Percentiles rank a stretch among this genome's conserved stretches.
phyloP scores from a whole-genome alignment of 2,329 filamentous ascomycete species.

The Amesomyces nigricolor region DNA sequence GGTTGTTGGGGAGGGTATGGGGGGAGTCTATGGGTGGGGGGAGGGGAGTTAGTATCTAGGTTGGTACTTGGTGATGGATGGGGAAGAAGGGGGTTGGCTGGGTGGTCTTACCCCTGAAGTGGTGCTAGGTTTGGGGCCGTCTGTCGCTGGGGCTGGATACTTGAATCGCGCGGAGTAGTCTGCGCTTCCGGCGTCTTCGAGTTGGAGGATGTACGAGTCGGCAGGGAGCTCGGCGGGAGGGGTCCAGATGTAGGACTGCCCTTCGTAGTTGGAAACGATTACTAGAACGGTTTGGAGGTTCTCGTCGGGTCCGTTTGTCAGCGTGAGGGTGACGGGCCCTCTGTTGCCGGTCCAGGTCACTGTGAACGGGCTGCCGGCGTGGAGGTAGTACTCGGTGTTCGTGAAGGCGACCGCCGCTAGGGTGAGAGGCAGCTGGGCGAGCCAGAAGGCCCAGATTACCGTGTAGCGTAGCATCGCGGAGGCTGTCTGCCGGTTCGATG shows the following conservation, averaged over 20 bases:
- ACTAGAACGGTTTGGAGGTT: constrained; percentile 8
- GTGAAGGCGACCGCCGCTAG: constrained; percentile 9
- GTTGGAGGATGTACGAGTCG: constrained; percentile 8
- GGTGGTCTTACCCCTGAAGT: not conserved
- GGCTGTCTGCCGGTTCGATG: too few relatives aligned
- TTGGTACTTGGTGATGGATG: too few relatives aligned
- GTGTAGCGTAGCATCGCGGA: not conserved
- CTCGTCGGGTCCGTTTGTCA: constrained; percentile 12
- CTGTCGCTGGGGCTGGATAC: not conserved
- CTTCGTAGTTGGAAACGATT: constrained; percentile 1
- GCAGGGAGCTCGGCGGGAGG: constrained; percentile 1
- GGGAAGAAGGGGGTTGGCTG: too few relatives aligned
- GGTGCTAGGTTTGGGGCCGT: not conserved
- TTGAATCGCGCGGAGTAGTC: constrained; percentile 14
- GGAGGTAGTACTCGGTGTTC: constrained; percentile 11
- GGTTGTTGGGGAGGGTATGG: not conserved
- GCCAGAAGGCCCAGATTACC: not conserved
- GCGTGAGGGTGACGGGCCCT: constrained; percentile 6
- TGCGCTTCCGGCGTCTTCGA: constrained; percentile 8
- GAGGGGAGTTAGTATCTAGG: too few relatives aligned
- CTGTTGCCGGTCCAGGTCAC: constrained; percentile 11
- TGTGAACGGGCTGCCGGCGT: constrained; percentile 2
- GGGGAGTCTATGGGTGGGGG: not conserved
- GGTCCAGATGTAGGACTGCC: constrained; percentile 11
- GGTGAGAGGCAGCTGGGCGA: not conserved